Evolutionary conservation across 352 stramenopile species (phyloP).

Genomic region (Elongisporangium prolatum): DNA sequence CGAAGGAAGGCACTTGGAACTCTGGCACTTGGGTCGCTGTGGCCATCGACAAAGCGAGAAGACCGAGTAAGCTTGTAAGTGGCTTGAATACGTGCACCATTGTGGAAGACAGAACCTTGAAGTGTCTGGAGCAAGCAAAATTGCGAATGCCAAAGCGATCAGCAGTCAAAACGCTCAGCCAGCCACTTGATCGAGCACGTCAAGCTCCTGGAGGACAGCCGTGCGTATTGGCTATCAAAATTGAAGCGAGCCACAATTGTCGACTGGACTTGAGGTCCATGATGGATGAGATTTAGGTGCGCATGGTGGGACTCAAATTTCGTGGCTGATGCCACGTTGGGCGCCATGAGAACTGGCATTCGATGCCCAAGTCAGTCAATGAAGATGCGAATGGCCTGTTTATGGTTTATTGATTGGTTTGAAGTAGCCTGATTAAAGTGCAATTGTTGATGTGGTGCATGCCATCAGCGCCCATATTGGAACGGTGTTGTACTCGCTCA

Average conservation of each 20-base stretch:
- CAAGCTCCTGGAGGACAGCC: neutral
- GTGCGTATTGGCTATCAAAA: neutral
- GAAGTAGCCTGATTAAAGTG: neutral
- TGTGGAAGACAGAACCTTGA: neutral
- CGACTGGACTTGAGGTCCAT: neutral
- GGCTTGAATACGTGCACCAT: neutral
- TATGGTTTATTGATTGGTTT: neutral
- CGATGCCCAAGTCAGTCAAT: neutral
- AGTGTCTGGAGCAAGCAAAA: neutral
- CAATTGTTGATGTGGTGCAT: neutral
- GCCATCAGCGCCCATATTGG: neutral
- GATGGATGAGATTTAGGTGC: neutral
- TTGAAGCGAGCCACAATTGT: neutral
- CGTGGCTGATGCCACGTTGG: neutral
- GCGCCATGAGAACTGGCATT: neutral
- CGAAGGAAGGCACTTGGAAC: conserved; percentile 29
- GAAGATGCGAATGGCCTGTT: neutral
- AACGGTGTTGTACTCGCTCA: neutral
- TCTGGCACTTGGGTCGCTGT: conserved; percentile 3
- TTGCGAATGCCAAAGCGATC: neutral
- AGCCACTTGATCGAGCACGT: neutral
- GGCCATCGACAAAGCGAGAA: neutral
- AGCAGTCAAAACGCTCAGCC: neutral
- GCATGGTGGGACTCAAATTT: neutral
- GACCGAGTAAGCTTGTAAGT: neutral